Evolutionary conservation across 345 rosid genomes (phyloP).

Genomic region (Carallia brachiata): DNA sequence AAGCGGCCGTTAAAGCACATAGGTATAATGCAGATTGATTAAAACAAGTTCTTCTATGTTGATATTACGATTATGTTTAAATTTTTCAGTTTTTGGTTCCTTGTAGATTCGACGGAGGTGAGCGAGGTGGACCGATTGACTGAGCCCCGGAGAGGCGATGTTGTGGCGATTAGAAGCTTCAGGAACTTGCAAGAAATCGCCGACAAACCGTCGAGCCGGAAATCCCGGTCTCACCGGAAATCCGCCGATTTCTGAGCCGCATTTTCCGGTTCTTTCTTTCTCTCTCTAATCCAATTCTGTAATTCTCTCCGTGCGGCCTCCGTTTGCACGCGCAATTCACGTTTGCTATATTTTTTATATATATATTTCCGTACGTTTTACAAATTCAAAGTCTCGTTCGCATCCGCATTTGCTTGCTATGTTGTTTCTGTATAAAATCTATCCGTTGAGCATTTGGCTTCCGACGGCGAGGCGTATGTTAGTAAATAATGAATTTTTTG

Average conservation of each 20-base stretch:
- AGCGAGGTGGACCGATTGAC: constrained; percentile 32
- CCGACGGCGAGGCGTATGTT: constrained; percentile 22
- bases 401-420: too few species aligned
- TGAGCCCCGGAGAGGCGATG: constrained; percentile 43
- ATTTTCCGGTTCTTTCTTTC: not conserved
- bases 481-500: not conserved
- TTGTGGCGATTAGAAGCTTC: constrained; percentile 58
- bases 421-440: too few species aligned
- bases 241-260: constrained; percentile 52
- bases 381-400: too few species aligned
- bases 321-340: not conserved
- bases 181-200: constrained; percentile 59
- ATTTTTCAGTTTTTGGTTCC: not conserved
- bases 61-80: not conserved
- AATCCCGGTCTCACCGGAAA: constrained; percentile 63
- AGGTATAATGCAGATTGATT: constrained; percentile 59
- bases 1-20: constrained; percentile 37
- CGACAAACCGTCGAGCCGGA: constrained; percentile 26
- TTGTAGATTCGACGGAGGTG: constrained; percentile 35
- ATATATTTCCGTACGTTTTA: too few species aligned
- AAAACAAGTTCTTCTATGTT: not conserved
- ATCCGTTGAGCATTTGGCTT: too few species aligned
- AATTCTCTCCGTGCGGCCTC: not conserved
- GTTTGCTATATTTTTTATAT: not conserved
- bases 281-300: not conserved